These are phyloP conservation scores for Fusarium neocosmosporiellum DNA, from an alignment of 2,329 filamentous ascomycete species.

Conservation along the genomic window DNA sequence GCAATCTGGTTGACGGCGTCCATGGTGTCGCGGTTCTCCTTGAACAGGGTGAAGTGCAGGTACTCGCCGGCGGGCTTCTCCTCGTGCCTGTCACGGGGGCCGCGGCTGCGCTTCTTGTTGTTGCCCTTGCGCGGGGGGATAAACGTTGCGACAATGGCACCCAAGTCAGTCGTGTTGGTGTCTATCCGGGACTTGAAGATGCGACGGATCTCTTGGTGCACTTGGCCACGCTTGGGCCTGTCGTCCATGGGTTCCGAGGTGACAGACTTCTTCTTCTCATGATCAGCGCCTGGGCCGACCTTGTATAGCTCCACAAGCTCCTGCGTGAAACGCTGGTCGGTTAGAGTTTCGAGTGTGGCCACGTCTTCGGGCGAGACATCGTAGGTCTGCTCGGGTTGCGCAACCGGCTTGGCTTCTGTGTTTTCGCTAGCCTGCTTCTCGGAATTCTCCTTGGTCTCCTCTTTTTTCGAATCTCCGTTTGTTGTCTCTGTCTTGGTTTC, in stretches of 20 bases:
- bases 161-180: conserved; percentile 70
- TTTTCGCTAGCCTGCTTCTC: conserved; percentile 35
- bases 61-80: conserved; percentile 72
- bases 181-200: conserved; percentile 85
- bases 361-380: conserved; percentile 50
- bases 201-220: conserved; percentile 75
- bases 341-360: conserved; percentile 51
- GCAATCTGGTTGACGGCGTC: conserved; percentile 84
- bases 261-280: conserved; percentile 47
- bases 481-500: conserved; percentile 19
- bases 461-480: conserved; percentile 22
- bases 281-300: conserved; percentile 46
- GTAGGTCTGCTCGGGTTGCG: conserved; percentile 33
- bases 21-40: conserved; percentile 98
- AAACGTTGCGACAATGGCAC: conserved; percentile 74
- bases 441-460: conserved; percentile 24
- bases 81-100: conserved; percentile 39
- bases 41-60: conserved; percentile 92
- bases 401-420: conserved; percentile 22
- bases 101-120: conserved; percentile 45
- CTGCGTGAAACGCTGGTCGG: conserved; percentile 53
- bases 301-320: conserved; percentile 57
- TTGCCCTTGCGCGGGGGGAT: conserved; percentile 59
- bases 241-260: conserved; percentile 57
- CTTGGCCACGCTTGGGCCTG: conserved; percentile 56